Conservation (phyloP, 306 rosid species). For the Dalbergia oliveri region DNA sequence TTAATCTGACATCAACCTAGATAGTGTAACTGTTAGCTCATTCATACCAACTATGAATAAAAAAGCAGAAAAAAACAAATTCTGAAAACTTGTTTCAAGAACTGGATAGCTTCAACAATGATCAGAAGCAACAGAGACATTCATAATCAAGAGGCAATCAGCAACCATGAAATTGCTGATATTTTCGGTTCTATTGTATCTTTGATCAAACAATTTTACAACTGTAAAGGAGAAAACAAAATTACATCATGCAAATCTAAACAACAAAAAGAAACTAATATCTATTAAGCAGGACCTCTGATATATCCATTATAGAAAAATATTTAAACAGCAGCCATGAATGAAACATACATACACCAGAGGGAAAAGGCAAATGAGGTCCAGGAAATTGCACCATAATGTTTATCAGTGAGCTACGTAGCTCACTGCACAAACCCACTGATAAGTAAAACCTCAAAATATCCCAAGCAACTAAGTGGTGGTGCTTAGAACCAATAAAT, state of each 20-base stretch:
- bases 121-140: not conserved
- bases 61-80: too few species aligned
- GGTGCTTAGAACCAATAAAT: slow-evolving; percentile 11
- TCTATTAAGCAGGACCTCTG: not conserved
- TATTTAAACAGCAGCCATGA: not conserved
- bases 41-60: slow-evolving; percentile 15
- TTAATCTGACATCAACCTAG: too few species aligned
- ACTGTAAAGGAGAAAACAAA: not conserved
- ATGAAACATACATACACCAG: not conserved
- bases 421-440: not conserved
- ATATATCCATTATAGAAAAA: not conserved
- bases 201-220: not conserved
- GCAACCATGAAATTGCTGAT: slow-evolving; percentile 5
- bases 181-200: not conserved
- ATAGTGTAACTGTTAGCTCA: not conserved
- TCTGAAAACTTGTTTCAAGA: too few species aligned
- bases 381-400: slow-evolving; percentile 6
- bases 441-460: slow-evolving; percentile 4
- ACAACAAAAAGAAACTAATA: not conserved
- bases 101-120: not conserved
- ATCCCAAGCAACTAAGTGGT: not conserved
- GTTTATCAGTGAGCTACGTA: not conserved
- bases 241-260: not conserved
- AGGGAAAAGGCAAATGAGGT: not conserved
- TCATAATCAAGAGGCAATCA: not conserved